Percentiles rank a stretch among this genome's conserved stretches.
These are phyloP conservation scores for Galerina marginata DNA, from an alignment of 768 basidiomycete species.

Conservation along the genomic window DNA sequence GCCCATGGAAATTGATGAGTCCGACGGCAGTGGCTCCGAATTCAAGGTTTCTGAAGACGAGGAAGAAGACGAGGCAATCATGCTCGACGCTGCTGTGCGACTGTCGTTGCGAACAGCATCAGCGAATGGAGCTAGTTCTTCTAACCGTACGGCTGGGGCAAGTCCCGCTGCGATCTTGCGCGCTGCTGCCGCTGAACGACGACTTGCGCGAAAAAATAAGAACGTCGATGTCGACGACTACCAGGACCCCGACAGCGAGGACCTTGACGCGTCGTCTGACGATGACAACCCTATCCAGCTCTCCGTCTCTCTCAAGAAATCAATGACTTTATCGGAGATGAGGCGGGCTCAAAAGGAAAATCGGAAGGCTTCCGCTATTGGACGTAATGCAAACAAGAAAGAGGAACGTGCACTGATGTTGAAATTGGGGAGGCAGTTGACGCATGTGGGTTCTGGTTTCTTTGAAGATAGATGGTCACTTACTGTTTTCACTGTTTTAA, in stretches of 20 bases:
- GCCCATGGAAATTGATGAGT: conserved; percentile 46
- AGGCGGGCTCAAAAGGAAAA: conserved; percentile 29
- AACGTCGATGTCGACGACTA: conserved; percentile 39
- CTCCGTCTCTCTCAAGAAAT: conserved; percentile 1
- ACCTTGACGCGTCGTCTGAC: conserved; percentile 29
- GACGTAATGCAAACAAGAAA: conserved; percentile 36
- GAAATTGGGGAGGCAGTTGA: conserved; percentile 76
- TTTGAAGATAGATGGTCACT: conserved; percentile 6
- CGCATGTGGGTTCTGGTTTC: conserved; percentile 52
- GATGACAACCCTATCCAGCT: conserved; percentile 40
- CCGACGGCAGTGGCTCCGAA: conserved; percentile 65
- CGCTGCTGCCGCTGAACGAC: conserved; percentile 62
- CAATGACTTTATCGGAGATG: conserved; percentile 41
- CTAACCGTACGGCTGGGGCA: conserved; percentile 37
- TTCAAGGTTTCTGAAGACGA: conserved; percentile 48
- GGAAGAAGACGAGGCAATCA: conserved; percentile 52
- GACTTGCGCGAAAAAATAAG: conserved; percentile 40
- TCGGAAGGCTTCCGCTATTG: conserved; percentile 25
- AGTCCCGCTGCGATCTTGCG: conserved; percentile 46
- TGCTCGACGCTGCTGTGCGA: conserved; percentile 63
- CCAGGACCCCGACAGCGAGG: conserved; percentile 34
- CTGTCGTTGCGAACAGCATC: conserved; percentile 49
- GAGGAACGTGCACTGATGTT: conserved; percentile 56
- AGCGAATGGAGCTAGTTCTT: conserved; percentile 40
- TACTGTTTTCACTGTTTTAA: neutral